Conservation (phyloP, 75 land plant species). For the Pseudotsuga menziesii region DNA sequence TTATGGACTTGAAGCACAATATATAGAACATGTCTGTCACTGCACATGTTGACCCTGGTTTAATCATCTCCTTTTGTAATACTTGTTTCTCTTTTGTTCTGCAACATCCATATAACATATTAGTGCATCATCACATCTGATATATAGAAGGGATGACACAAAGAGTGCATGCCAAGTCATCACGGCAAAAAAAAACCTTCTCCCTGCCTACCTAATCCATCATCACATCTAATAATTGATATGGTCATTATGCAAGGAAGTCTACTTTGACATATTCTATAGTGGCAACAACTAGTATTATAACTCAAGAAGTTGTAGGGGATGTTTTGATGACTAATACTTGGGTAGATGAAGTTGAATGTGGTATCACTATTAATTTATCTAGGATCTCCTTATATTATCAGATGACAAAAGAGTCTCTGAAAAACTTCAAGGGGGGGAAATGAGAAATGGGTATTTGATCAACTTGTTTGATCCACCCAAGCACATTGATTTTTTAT, state of each 20-base stretch:
- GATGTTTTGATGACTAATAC: slow-evolving; percentile 61
- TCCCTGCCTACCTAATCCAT: too few species aligned
- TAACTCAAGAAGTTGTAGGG: slow-evolving; percentile 55
- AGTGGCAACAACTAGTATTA: slow-evolving; percentile 80
- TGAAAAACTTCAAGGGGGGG: slow-evolving; percentile 48
- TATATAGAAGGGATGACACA: too few species aligned
- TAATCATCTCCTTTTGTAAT: neutral
- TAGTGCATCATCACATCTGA: too few species aligned
- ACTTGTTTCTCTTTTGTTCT: too few species aligned
- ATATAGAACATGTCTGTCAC: slow-evolving; percentile 83
- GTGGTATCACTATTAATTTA: slow-evolving; percentile 77
- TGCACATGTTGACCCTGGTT: slow-evolving; percentile 90
- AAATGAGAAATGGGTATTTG: slow-evolving; percentile 47
- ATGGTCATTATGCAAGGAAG: slow-evolving; percentile 24
- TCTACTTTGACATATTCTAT: slow-evolving; percentile 55
- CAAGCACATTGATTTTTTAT: slow-evolving; percentile 73
- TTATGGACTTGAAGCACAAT: slow-evolving; percentile 76
- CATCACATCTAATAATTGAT: too few species aligned
- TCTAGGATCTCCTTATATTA: slow-evolving; percentile 68
- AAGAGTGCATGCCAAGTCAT: too few species aligned
- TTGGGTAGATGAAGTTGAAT: slow-evolving; percentile 56
- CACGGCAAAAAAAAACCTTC: too few species aligned
- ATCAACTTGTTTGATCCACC: slow-evolving; percentile 70
- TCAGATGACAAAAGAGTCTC: slow-evolving; percentile 42
- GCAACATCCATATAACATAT: too few species aligned